Conservation (phyloP, 2,329 filamentous ascomycete species). For the Grosmannia serpens region DNA sequence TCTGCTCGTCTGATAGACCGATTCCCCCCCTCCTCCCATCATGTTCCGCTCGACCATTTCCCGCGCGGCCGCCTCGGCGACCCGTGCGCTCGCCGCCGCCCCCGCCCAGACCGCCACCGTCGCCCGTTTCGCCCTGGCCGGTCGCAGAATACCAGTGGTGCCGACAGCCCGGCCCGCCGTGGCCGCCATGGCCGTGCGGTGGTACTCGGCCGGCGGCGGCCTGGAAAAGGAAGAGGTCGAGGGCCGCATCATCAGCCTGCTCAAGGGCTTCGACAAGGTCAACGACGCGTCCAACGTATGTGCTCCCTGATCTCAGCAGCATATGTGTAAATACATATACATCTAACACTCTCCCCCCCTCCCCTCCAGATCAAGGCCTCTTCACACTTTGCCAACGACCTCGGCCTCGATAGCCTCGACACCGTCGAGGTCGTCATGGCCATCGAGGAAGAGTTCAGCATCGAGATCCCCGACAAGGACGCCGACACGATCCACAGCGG, state of each 20-base stretch:
- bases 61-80: conserved; percentile 24
- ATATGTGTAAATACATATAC: no score
- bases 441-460: conserved; percentile 88
- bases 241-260: conserved; percentile 80
- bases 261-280: conserved; percentile 98
- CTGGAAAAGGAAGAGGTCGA: conserved; percentile 61
- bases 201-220: conserved; percentile 74
- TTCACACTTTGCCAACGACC: conserved; percentile 93
- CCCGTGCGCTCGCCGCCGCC: neutral
- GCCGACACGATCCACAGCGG: conserved; percentile 88
- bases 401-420: conserved; percentile 93
- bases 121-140: conserved; percentile 7
- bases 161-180: conserved; percentile 14
- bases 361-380: conserved; percentile 59
- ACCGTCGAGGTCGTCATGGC: conserved; percentile 99
- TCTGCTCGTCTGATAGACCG: neutral
- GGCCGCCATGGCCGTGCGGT: conserved; percentile 53
- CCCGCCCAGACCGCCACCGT: neutral
- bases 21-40: neutral
- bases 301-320: conserved; percentile 12
- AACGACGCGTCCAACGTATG: conserved; percentile 53
- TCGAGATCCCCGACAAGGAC: conserved; percentile 97
- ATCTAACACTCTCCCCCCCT: neutral
- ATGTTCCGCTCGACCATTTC: conserved; percentile 76
- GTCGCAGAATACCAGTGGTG: conserved; percentile 26